phyloP scores from a whole-genome alignment of 2,329 filamentous ascomycete genomes.

The Colletotrichum sp. region DNA sequence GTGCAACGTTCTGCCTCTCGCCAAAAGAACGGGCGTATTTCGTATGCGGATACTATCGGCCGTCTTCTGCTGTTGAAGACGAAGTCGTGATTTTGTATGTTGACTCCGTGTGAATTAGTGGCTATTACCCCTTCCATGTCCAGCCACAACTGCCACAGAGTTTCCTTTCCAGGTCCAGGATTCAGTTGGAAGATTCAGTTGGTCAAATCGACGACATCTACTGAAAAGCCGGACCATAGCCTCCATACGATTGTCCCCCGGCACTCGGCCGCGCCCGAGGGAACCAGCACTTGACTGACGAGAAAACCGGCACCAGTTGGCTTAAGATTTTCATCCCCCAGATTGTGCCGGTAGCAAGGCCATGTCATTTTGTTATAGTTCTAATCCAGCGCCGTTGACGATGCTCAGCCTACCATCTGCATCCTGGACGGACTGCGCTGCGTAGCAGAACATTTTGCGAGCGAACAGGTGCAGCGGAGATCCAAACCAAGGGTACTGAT shows the following conservation, averaged over 20 bases:
- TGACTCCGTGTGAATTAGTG: neutral
- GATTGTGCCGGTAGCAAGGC: neutral
- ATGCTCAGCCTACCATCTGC: slow-evolving; percentile 18
- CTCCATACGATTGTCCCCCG: neutral
- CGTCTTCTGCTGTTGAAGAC: neutral
- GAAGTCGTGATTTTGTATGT: neutral
- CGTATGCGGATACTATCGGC: neutral
- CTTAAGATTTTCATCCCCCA: neutral
- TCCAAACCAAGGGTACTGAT: slow-evolving; percentile 22
- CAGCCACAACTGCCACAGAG: neutral
- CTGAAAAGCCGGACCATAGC: neutral
- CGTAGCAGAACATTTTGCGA: slow-evolving; percentile 8
- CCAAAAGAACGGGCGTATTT: neutral
- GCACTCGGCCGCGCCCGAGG: neutral
- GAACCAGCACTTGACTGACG: neutral
- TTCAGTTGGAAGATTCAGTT: neutral
- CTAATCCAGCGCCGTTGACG: too few species aligned
- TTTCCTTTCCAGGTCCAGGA: neutral
- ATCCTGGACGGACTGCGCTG: slow-evolving; percentile 22
- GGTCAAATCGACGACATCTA: neutral
- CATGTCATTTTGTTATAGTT: neutral
- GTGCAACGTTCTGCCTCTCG: neutral
- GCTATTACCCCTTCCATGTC: neutral
- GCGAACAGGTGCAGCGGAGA: neutral
- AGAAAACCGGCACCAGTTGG: neutral